phyloP scores from a whole-genome alignment of 371 early-diverging fungal species.

The Lichtheimia hyalospora region DNA sequence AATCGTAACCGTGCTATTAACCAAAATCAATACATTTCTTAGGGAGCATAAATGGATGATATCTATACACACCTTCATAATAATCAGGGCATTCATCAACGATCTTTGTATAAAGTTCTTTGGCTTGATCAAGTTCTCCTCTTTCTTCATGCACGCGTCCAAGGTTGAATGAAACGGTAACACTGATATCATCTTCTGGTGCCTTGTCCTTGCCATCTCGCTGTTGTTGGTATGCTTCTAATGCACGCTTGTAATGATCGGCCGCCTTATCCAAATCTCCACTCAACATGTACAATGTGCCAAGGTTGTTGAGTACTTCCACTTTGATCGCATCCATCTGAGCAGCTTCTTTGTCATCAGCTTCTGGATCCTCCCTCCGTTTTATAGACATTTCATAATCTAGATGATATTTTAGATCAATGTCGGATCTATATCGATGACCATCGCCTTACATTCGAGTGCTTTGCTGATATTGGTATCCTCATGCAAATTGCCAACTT shows the following conservation, averaged over 20 bases:
- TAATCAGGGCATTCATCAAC: conserved; percentile 72
- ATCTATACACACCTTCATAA: conserved; percentile 47
- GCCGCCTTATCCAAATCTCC: conserved; percentile 33
- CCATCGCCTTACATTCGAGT: conserved; percentile 43
- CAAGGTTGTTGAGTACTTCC: conserved; percentile 84
- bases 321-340: conserved; percentile 47
- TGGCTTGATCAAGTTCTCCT: conserved; percentile 63
- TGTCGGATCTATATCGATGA: too few relatives aligned
- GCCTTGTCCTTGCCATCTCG: conserved; percentile 5
- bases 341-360: conserved; percentile 17
- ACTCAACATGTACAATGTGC: conserved; percentile 61
- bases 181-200: conserved; percentile 22
- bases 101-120: conserved; percentile 63
- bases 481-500: conserved; percentile 65
- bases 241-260: conserved; percentile 35
- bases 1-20: conserved; percentile 70
- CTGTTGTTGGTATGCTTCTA: conserved; percentile 31
- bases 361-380: conserved; percentile 17
- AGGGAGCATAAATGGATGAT: neutral
- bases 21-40: neutral
- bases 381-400: conserved; percentile 37
- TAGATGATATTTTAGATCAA: conserved; percentile 1
- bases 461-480: conserved; percentile 52
- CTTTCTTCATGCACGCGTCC: conserved; percentile 77
- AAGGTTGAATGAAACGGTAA: conserved; percentile 80